Evolutionary conservation across 2,329 filamentous ascomycete species (phyloP).

Genomic region (Aspergillus versicolor): DNA sequence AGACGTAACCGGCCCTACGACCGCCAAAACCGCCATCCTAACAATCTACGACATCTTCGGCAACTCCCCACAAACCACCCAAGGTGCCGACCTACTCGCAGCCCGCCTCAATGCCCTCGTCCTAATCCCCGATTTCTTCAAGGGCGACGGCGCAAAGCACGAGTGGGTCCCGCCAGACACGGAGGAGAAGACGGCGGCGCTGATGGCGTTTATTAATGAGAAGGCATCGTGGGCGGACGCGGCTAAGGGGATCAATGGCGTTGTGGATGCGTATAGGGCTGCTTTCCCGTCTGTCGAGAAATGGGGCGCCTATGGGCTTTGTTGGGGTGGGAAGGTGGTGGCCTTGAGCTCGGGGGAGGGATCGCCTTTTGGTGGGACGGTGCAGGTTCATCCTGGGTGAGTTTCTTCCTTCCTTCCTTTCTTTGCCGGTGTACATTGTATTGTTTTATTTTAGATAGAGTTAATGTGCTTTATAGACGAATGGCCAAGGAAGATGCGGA

Average conservation of each 20-base stretch:
- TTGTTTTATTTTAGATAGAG: too few species aligned
- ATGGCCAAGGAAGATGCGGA: constrained; percentile 60
- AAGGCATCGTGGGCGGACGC: constrained; percentile 31
- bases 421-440: neutral
- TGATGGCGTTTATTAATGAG: constrained; percentile 58
- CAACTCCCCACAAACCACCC: constrained; percentile 64
- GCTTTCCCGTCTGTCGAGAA: constrained; percentile 57
- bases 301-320: constrained; percentile 64
- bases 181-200: constrained; percentile 61
- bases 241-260: constrained; percentile 30
- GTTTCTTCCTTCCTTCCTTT: neutral
- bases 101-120: constrained; percentile 40
- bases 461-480: constrained; percentile 26
- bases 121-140: constrained; percentile 44
- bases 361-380: constrained; percentile 52
- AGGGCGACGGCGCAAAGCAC: constrained; percentile 41
- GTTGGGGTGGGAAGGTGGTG: constrained; percentile 66
- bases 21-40: constrained; percentile 57
- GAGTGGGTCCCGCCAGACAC: constrained; percentile 62
- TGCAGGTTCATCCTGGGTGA: constrained; percentile 38
- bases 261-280: constrained; percentile 49
- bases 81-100: constrained; percentile 61
- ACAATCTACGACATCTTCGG: constrained; percentile 69
- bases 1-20: constrained; percentile 48
- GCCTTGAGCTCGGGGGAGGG: constrained; percentile 48